Base-by-base conservation (phyloP, 805 yeast genomes). In the Candida argentea region DNA sequence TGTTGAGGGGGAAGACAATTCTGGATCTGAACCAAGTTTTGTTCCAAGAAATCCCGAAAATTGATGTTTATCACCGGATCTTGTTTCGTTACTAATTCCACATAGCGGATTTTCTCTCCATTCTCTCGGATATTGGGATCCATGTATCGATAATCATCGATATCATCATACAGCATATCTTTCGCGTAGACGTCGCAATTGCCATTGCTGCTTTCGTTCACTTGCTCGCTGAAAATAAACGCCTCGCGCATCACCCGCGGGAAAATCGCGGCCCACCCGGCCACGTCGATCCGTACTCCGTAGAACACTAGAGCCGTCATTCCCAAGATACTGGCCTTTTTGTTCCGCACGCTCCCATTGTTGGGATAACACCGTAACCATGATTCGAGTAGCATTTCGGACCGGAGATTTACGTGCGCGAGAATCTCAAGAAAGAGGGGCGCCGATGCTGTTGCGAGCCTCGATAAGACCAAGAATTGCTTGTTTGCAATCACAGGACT, bases 301-400 rank as follows among this genome's bases (percentile, higher is more conserved):
- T 31, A 50, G 16, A 64, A 50, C 8, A 71, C 39, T 28, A 80
- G 40, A 7, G 76, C 54, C 3, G 78, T 55, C 6, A 81, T 48
- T 0, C 83, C 91, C 33, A 83, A 48, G 3, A 76, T 55, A 38
- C 70, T 73, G 29, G 78, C 56, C 50, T 89, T 89, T 36, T 80
- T 73, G 39, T 74, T 72, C 34, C 83, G 65, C 1, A 94, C 87
- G 42, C 77, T 85, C 23, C 79, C 81, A 32, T 82, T 67, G 34
- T 71, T 70, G 32, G 47, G 52, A 37, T 57, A 54, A 38, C 50
- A 46, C 16, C 60, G 56, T 35, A 67, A 49, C 61, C 73, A 68
- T 8, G 39, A 39, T 6, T 38, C 40, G 22, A 62, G 22, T 28
- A 57, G 52, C 14, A 32, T 37, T 6, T 35, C 26, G 5, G 23